A percentile compares a stretch with the other conserved stretches of the same genome.
phyloP scores from a whole-genome alignment of 371 early-diverging fungal genomes.

The Phascolomyces articulosus region DNA sequence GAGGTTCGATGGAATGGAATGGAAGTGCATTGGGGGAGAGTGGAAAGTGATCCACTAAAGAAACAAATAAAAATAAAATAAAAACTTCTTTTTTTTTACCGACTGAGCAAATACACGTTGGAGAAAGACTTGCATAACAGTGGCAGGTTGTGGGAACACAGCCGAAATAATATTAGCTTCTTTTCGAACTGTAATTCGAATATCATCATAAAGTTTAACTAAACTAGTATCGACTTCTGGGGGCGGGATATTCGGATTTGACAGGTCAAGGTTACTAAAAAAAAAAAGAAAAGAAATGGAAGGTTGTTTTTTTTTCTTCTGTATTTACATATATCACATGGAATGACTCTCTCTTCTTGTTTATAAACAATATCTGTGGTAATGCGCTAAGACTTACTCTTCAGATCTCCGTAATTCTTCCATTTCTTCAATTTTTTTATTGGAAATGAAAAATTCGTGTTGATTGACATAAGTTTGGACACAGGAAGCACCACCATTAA shows the following conservation, averaged over 20 bases:
- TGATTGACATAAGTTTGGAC: conserved; percentile 95
- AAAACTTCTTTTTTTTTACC: no score
- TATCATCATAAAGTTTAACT: conserved; percentile 81
- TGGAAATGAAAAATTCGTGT: conserved; percentile 92
- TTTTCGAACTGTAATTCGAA: conserved; percentile 74
- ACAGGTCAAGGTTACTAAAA: conserved; percentile 36
- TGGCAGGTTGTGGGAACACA: conserved; percentile 92
- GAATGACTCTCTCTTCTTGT: no score
- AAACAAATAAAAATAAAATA: background rate
- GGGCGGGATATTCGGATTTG: conserved; percentile 54
- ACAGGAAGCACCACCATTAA: conserved; percentile 95
- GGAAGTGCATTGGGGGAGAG: no score
- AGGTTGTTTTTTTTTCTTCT: background rate
- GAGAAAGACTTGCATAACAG: conserved; percentile 90
- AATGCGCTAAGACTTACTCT: conserved; percentile 35
- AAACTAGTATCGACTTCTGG: conserved; percentile 80
- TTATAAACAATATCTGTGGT: no score
- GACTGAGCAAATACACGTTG: conserved; percentile 96
- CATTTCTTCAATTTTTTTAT: conserved; percentile 70
- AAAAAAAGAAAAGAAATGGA: background rate
- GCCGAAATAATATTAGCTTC: conserved; percentile 90
- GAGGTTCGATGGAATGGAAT: no score
- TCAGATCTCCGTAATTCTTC: conserved; percentile 44
- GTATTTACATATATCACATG: no score
- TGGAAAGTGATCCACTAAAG: no score